phyloP scores from a whole-genome alignment of 352 stramenopile genomes.

The Pythium graminicola region DNA sequence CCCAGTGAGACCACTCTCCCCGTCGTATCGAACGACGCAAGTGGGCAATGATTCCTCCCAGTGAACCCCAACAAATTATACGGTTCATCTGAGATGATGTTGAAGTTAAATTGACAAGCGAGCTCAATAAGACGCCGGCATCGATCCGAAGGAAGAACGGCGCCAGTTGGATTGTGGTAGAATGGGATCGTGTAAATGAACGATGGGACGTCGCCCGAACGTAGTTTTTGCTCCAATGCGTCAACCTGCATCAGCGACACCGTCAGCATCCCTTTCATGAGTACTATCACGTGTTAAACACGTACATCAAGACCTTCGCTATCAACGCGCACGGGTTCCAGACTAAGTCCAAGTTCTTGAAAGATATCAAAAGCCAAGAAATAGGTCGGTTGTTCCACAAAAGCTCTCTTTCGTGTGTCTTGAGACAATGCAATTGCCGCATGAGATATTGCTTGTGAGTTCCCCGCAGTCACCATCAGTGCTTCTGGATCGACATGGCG shows the following conservation, averaged over 20 bases:
- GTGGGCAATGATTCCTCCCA: slow-evolving; percentile 34
- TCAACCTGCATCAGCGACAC: slow-evolving; percentile 30
- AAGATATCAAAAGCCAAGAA: slow-evolving; percentile 92
- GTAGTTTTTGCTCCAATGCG: slow-evolving; percentile 60
- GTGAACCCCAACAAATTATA: slow-evolving; percentile 90
- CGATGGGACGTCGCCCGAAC: slow-evolving; percentile 58
- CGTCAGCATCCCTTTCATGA: not conserved
- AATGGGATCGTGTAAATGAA: slow-evolving; percentile 92
- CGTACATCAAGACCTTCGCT: slow-evolving; percentile 62
- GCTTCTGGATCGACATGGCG: slow-evolving; percentile 33
- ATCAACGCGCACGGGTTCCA: slow-evolving; percentile 75
- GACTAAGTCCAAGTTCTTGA: slow-evolving; percentile 73
- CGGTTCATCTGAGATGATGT: slow-evolving; percentile 90
- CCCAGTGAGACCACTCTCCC: slow-evolving; percentile 78
- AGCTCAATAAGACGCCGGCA: slow-evolving; percentile 74
- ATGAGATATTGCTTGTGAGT: slow-evolving; percentile 89
- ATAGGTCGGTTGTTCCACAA: slow-evolving; percentile 91
- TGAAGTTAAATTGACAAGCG: slow-evolving; percentile 72
- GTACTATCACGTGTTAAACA: not conserved
- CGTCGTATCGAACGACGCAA: slow-evolving; percentile 60
- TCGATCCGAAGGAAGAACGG: slow-evolving; percentile 58
- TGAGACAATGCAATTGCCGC: slow-evolving; percentile 64
- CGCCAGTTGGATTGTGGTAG: slow-evolving; percentile 91
- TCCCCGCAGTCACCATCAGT: slow-evolving; percentile 87
- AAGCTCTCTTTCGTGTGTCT: slow-evolving; percentile 72